Percentiles rank a stretch among this genome's conserved stretches.
Evolutionary conservation across 805 yeast genomes (phyloP).

Genomic region (Geotrichum ghanense): DNA sequence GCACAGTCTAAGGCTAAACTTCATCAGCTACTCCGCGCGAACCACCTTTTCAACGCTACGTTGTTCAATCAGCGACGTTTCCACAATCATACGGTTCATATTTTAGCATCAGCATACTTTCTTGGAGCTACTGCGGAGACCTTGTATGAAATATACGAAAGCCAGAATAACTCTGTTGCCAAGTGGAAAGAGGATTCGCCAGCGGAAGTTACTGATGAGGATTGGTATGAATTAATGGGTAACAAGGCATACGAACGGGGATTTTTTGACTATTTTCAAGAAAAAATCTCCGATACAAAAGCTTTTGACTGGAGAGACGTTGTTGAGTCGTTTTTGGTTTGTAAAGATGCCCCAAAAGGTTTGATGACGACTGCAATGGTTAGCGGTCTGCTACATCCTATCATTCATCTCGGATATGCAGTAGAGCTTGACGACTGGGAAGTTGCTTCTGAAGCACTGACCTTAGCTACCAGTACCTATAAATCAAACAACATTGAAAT

Average conservation of each 20-base stretch:
- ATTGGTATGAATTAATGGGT: slow-evolving; percentile 24
- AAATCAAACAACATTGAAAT: background rate
- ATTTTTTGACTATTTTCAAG: slow-evolving; percentile 29
- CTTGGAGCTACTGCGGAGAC: slow-evolving; percentile 27
- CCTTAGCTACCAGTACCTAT: slow-evolving; percentile 15
- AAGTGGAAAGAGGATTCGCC: slow-evolving; percentile 31
- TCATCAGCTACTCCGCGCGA: slow-evolving; percentile 22
- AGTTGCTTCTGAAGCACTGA: slow-evolving; percentile 27
- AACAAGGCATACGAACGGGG: slow-evolving; percentile 24
- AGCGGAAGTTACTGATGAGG: slow-evolving; percentile 26
- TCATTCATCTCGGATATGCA: slow-evolving; percentile 28
- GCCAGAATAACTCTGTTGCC: slow-evolving; percentile 16
- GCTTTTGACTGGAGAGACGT: slow-evolving; percentile 24
- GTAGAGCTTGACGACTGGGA: slow-evolving; percentile 24
- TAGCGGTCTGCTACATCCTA: slow-evolving; percentile 21
- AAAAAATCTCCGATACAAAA: slow-evolving; percentile 24
- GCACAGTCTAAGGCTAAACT: slow-evolving; percentile 16
- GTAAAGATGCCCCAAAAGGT: slow-evolving; percentile 6
- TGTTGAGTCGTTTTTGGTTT: slow-evolving; percentile 16
- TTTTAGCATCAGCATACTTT: slow-evolving; percentile 25
- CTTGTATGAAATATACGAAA: slow-evolving; percentile 17
- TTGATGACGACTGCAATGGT: slow-evolving; percentile 10
- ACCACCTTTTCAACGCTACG: slow-evolving; percentile 21
- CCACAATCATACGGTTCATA: slow-evolving; percentile 25
- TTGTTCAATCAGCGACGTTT: slow-evolving; percentile 19